Conservation (phyloP, 129 eudicot species). For the Oenanthe sinensis region DNA sequence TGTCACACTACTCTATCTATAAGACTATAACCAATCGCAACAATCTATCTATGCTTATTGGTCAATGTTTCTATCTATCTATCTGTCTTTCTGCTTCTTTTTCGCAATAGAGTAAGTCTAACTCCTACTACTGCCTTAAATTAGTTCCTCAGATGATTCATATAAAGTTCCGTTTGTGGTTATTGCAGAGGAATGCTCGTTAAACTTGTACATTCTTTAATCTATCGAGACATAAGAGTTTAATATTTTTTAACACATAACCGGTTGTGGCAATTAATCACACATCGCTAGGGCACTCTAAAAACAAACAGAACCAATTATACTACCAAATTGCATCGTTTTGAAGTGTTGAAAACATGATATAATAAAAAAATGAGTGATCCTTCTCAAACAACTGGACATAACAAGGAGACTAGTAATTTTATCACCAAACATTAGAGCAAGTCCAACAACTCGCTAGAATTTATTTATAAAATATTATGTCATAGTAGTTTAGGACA, state of each 20-base stretch:
- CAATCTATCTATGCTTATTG: neutral
- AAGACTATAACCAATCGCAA: neutral
- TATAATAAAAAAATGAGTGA: neutral
- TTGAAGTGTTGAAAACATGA: too few species aligned
- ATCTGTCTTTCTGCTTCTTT: neutral
- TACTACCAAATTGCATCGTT: neutral
- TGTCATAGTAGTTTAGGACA: too few species aligned
- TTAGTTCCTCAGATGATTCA: too few species aligned
- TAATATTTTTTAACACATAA: neutral
- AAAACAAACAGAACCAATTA: neutral
- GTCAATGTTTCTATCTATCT: too few species aligned
- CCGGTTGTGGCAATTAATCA: neutral
- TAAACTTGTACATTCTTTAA: neutral
- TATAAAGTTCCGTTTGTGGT: too few species aligned
- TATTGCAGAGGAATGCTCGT: too few species aligned
- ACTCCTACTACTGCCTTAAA: too few species aligned
- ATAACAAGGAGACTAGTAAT: neutral
- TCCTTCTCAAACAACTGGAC: neutral
- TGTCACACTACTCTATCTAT: neutral
- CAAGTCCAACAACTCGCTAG: neutral
- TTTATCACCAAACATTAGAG: neutral
- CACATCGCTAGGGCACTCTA: neutral
- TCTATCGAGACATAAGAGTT: neutral
- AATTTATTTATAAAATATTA: too few species aligned
- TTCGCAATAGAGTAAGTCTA: too few species aligned